Base-by-base conservation (phyloP, 306 rosid species). In the Oxytropis ochrocephala region DNA sequence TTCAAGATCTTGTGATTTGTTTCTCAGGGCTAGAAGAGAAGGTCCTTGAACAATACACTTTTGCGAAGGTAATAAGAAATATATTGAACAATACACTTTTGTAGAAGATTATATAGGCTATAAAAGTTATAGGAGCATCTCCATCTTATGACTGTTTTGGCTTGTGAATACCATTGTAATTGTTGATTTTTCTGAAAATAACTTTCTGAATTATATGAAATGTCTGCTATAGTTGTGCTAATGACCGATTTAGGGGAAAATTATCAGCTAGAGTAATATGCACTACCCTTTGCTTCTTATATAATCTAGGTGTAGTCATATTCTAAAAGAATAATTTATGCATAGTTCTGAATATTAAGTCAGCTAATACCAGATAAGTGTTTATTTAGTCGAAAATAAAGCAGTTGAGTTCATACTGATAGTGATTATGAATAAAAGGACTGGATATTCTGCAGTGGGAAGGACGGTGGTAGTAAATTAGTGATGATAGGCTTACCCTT, bases 41-140 rank as follows among this genome's bases (percentile, higher is more conserved):
- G 77, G 90, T 91, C 78, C 97, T 95, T 66, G 96, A 89, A 79
- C 97, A 91, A 50, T 95, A 91, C 73, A 95, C 99, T 70, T 87
- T 91, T 71, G 96, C 99, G 27, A 94, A 95, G 99, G 99, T 95
- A 94, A 78, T 46, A 56, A 46, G 54, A 36, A 39, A 52, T 14
- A 24, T 70, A 19, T 35, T 11, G 96, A 89, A 79, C 97, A 91
- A 50, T 95, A 91, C 73, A 95, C 99, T 70, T 87, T 91, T 71
- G 46, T 43, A 9, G 36, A 61, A 53, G 73, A 54, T 36, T 24
- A 46, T 43, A 68, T 35, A 49, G 42, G 66, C 48, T 44, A 21
- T 59, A 46, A 56, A 55, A 67, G 64, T 60, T 53, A 12, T 55
- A 17, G 44, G 54, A 49, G 50, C 6, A 19, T 47, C 24, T 58